phyloP scores from a whole-genome alignment of 2,329 filamentous ascomycete genomes.

The Colletotrichum sublineola region DNA sequence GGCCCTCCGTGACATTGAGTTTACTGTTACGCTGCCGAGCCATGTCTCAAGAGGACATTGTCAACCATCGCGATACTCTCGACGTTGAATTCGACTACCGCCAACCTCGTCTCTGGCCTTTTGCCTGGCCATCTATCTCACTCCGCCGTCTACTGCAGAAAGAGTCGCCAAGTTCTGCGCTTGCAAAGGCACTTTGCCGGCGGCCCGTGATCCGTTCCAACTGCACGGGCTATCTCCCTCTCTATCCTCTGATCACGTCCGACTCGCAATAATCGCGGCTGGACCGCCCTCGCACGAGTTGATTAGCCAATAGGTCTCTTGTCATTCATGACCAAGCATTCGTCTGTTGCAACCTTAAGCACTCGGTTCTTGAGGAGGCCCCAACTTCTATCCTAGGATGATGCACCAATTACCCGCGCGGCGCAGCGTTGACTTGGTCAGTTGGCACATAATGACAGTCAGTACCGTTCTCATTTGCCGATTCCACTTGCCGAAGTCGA shows the following conservation, averaged over 20 bases:
- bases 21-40: not conserved
- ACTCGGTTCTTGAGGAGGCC: constrained; percentile 4
- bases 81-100: not conserved
- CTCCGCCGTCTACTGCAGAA: not conserved
- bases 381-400: not conserved
- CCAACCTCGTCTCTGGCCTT: no score
- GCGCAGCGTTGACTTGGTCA: not conserved
- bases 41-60: not conserved
- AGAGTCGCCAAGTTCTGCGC: not conserved
- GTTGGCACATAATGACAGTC: constrained; percentile 3
- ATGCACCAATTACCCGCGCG: not conserved
- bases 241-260: not conserved
- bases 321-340: not conserved
- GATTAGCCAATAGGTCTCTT: not conserved
- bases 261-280: not conserved
- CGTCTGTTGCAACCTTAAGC: not conserved
- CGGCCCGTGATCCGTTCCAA: not conserved
- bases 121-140: not conserved
- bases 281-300: not conserved
- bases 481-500: constrained; percentile 38
- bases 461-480: constrained; percentile 24
- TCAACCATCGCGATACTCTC: not conserved
- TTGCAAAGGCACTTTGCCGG: not conserved
- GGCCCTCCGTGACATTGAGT: not conserved
- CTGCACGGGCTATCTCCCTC: not conserved